Percentiles rank a stretch among this genome's conserved stretches.
Conservation (phyloP, 148 eudicot genomes). For the Diospyros lotus region DNA sequence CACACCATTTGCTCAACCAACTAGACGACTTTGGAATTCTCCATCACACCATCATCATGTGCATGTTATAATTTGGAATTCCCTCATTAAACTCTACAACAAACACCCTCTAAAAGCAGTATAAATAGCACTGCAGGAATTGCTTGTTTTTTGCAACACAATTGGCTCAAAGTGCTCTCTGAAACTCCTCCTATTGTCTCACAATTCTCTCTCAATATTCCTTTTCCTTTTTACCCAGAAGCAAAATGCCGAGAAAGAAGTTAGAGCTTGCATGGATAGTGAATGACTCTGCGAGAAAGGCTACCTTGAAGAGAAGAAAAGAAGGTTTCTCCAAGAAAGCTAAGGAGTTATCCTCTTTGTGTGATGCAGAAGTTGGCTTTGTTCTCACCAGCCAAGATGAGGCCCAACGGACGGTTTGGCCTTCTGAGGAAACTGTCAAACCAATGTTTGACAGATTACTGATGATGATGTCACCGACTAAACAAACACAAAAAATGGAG, state of each 20-base stretch:
- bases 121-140: too few species aligned
- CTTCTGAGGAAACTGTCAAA: neutral
- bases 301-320: constrained; percentile 12
- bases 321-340: constrained; percentile 20
- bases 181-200: too few species aligned
- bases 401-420: constrained; percentile 8
- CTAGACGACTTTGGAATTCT: too few species aligned
- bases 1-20: too few species aligned
- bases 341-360: constrained; percentile 18
- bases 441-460: constrained; percentile 9
- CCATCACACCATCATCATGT: too few species aligned
- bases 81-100: too few species aligned
- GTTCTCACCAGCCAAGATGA: constrained; percentile 14
- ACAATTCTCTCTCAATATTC: too few species aligned
- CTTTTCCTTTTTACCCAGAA: too few species aligned
- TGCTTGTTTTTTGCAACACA: too few species aligned
- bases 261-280: constrained; percentile 1
- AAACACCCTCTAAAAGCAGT: too few species aligned
- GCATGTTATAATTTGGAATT: too few species aligned
- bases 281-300: constrained; percentile 15
- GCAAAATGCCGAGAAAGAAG: neutral
- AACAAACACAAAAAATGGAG: constrained; percentile 12
- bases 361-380: constrained; percentile 2
- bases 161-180: too few species aligned
- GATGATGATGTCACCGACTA: constrained; percentile 2